Base-by-base conservation (phyloP, 345 rosid species). In the Linum lewisii region DNA sequence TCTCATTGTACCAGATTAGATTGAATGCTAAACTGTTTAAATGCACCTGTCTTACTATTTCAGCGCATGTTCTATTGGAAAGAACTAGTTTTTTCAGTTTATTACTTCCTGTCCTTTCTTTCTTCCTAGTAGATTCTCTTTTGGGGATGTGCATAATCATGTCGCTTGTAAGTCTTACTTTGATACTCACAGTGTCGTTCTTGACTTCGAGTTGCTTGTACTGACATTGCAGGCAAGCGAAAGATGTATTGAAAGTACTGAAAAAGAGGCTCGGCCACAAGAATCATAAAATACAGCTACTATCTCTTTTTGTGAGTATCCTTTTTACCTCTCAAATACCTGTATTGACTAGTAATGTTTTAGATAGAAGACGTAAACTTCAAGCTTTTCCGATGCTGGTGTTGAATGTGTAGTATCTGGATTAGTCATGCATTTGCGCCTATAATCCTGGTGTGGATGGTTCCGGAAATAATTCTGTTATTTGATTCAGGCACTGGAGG, bases 231-330 rank as follows among this genome's bases (percentile, higher is more conserved):
- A 93, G 97, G 81, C 95, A 89, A 72, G 72, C 91, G 56, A 87
- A 85, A 79, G 99, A 87, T 67, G 97, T 90, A 20, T 63, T 93
- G 75, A 90, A 86, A 76, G 78, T 84, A 55, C 81, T 93, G 60
- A 93, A 93, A 88, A 93, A 85, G 79, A 91, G 90, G 6, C 76
- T 93, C 20, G 91, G 87, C 68, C 84, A 72, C 84, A 93, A 86
- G 79, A 85, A 70, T 67, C 85, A 94, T n/a, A 85, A 89, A 80
- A 82, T 84, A 51, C 99, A 89, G 75, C 77, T 93, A 55, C 81
- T 93, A 37, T 82, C 95, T 23, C 88, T 93, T 66, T 78, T 83
- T 73, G 99, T 93, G 47, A 82, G 99, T 83, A 66, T 59, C 16
- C 19, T 20, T 24, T 66, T 32, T 24, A 49, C 13, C 51, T 29